Evolutionary conservation across 768 basidiomycete genomes (phyloP).

Genomic region (Rhodotorula taiwanensis): DNA sequence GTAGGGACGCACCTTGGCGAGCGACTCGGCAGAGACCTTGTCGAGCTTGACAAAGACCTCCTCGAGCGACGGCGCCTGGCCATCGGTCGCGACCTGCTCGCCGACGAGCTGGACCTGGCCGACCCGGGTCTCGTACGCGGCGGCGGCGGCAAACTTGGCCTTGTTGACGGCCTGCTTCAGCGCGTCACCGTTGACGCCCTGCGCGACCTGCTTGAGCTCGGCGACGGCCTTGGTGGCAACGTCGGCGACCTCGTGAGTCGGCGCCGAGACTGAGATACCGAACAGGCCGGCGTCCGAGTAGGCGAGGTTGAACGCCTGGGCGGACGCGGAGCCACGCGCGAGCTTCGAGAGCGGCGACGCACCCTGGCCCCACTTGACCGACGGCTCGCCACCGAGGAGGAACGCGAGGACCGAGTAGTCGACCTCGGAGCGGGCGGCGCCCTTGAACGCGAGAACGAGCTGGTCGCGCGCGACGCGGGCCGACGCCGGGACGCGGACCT

Average conservation of each 20-base stretch:
- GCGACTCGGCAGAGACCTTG: constrained; percentile 57
- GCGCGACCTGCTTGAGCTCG: constrained; percentile 54
- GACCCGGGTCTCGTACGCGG: constrained; percentile 60
- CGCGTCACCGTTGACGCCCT: constrained; percentile 56
- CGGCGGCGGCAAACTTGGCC: constrained; percentile 77
- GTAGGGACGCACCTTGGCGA: constrained; percentile 60
- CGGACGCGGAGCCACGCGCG: constrained; percentile 57
- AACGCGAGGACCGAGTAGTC: constrained; percentile 73
- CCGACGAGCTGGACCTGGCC: constrained; percentile 60
- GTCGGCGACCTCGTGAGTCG: constrained; percentile 57
- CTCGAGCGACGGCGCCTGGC: constrained; percentile 53
- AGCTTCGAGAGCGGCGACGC: constrained; percentile 60
- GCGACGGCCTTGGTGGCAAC: constrained; percentile 65
- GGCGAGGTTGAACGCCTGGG: constrained; percentile 68
- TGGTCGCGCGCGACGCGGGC: constrained; percentile 53
- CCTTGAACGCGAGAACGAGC: constrained; percentile 83
- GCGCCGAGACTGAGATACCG: constrained; percentile 70
- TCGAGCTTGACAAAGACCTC: constrained; percentile 63
- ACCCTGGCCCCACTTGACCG: constrained; percentile 81
- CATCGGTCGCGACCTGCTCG: constrained; percentile 52
- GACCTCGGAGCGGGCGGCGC: constrained; percentile 59
- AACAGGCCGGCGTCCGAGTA: constrained; percentile 90
- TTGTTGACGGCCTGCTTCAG: constrained; percentile 75
- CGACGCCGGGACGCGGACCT: constrained; percentile 60
- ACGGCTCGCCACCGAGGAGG: constrained; percentile 67